Evolutionary conservation across 2,329 filamentous ascomycete species (phyloP).

Genomic region (Cercospora sp.): DNA sequence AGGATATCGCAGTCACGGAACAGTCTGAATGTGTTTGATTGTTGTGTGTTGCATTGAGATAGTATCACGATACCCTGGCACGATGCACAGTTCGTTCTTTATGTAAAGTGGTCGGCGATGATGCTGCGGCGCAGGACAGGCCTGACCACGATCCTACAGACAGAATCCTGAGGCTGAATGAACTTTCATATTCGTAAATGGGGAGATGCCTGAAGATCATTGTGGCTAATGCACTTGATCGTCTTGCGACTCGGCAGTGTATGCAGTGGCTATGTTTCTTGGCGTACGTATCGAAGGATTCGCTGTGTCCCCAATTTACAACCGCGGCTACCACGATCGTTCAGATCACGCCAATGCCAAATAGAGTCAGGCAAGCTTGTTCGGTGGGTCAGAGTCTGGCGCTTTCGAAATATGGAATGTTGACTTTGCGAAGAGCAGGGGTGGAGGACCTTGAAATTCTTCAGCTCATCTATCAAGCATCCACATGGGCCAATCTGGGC

Average conservation of each 20-base stretch:
- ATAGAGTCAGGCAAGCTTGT: background rate
- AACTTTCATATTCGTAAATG: background rate
- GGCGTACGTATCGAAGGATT: constrained; percentile 8
- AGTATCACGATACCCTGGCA: background rate
- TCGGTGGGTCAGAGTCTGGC: background rate
- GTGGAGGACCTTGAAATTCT: background rate
- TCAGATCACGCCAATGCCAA: background rate
- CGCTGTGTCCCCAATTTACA: background rate
- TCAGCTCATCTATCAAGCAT: background rate
- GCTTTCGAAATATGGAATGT: background rate
- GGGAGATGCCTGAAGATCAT: background rate
- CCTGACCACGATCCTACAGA: background rate
- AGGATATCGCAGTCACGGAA: background rate
- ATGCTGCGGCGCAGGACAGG: background rate
- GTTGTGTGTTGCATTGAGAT: background rate
- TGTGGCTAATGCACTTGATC: background rate
- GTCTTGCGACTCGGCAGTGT: background rate
- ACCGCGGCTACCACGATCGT: background rate
- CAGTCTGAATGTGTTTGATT: background rate
- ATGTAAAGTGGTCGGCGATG: background rate
- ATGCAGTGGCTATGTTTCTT: constrained; percentile 2
- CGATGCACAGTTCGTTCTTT: background rate
- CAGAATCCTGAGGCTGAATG: background rate
- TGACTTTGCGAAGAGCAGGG: background rate
- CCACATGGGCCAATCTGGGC: background rate